Evolutionary conservation across 2,329 filamentous ascomycete genomes (phyloP), one percentile per base, ranked within the genome.

Genomic region (Xylaria sp.): DNA sequence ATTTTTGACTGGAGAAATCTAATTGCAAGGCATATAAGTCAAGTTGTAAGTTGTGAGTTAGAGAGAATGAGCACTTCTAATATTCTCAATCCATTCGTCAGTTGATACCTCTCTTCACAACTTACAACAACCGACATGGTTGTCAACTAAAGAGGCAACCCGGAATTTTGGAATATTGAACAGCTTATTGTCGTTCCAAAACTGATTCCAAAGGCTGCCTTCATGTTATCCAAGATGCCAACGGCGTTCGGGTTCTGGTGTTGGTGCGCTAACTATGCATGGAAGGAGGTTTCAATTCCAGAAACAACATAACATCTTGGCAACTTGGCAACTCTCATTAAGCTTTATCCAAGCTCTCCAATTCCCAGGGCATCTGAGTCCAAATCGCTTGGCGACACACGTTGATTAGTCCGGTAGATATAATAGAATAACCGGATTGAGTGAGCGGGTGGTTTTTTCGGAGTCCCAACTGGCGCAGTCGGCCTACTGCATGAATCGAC

Each of bases 351-450:
- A 61, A 65, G 53, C 53, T 60, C 44, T 63, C 44, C 59, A 57
- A 62, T 18, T 44, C 12, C 62, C 37, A 59, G 67, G 51, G 48
- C 65, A 32, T 48, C 27, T 57, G 40, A 59, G 21, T 50, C 48
- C 40, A 61, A 65, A 35, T 8, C 58, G 44, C 69, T 71, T 71
- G 69, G 69, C 69, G 55, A 2, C 13, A 25, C 35, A 3, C 63
- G 63, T 13, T 69, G 69, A 69, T 69, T 69, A 69, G 67, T 50
- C 64, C 67, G 69, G 67, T 61, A 66, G 63, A 64, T 62, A 53
- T 21, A 64, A 10, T 18, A 63, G 29, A 61, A 64, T 63, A 66
- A 66, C 63, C 65, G 60, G 54, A 64, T 66, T 66, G 58, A 53
- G 37, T n/a, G 57, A 58, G 47, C 42, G 35, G 54, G 4, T 53